phyloP scores from a whole-genome alignment of 2,329 filamentous ascomycete genomes.

The Acrocalymma vagum region DNA sequence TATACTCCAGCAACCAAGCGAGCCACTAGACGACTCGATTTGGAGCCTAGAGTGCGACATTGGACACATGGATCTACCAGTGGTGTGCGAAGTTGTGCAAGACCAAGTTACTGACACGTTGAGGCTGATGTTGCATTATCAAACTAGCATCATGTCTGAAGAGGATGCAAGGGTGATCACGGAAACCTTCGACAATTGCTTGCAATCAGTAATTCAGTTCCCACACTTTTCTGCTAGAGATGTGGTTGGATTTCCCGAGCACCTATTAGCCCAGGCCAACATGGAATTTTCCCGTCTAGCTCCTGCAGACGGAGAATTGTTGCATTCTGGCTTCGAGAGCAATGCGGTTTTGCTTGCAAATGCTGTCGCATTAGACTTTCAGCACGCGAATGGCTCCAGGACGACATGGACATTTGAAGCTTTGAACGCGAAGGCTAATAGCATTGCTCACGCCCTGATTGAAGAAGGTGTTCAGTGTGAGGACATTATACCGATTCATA shows the following conservation, averaged over 20 bases:
- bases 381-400: conserved; percentile 35
- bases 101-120: conserved; percentile 61
- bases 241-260: conserved; percentile 25
- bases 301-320: conserved; percentile 17
- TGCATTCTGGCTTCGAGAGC: conserved; percentile 51
- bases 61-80: conserved; percentile 75
- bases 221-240: conserved; percentile 31
- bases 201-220: conserved; percentile 32
- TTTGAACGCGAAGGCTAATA: conserved; percentile 42
- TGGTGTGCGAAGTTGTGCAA: conserved; percentile 79
- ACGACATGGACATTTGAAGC: conserved; percentile 43
- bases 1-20: conserved; percentile 73
- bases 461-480: conserved; percentile 28
- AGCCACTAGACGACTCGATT: conserved; percentile 54
- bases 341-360: conserved; percentile 40
- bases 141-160: conserved; percentile 34
- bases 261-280: conserved; percentile 35
- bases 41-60: conserved; percentile 62
- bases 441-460: conserved; percentile 41
- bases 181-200: conserved; percentile 35
- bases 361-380: conserved; percentile 48
- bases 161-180: conserved; percentile 34
- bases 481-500: conserved; percentile 46
- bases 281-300: conserved; percentile 17
- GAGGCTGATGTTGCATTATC: conserved; percentile 68